phyloP scores from a whole-genome alignment of 2,329 filamentous ascomycete species.

The Pseudocercospora vitis region DNA sequence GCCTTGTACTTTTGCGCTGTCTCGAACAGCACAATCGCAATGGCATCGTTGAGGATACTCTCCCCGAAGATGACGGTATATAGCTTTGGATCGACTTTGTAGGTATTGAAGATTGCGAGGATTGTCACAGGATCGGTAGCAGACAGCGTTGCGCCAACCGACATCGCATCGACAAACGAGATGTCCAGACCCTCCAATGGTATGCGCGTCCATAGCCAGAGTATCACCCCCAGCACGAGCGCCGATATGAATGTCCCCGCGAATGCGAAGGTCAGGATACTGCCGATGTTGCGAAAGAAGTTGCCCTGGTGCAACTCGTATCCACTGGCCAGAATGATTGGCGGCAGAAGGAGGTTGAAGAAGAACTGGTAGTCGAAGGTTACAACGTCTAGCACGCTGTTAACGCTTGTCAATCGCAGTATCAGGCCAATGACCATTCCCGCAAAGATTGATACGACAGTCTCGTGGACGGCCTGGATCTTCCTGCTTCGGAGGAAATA shows the following conservation, averaged over 20 bases:
- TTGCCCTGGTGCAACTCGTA: conserved; percentile 98
- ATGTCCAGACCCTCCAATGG: conserved; percentile 83
- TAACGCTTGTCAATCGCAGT: conserved; percentile 75
- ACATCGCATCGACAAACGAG: conserved; percentile 92
- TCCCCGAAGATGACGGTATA: conserved; percentile 99
- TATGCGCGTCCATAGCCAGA: conserved; percentile 85
- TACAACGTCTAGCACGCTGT: conserved; percentile 84
- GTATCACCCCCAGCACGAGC: conserved; percentile 83
- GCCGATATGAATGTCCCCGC: conserved; percentile 96
- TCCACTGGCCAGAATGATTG: conserved; percentile 94
- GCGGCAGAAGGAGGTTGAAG: conserved; percentile 97
- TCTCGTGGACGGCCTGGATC: conserved; percentile 96
- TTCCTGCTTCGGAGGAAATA: conserved; percentile 96
- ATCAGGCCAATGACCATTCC: conserved; percentile 94
- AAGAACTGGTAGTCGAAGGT: conserved; percentile 99
- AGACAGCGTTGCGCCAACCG: conserved; percentile 91
- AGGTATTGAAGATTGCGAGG: conserved; percentile 96
- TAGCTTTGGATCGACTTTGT: conserved; percentile 97
- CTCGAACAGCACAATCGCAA: conserved; percentile 98
- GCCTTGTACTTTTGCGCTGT: conserved; percentile 91
- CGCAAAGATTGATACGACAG: conserved; percentile 96
- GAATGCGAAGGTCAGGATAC: conserved; percentile 96
- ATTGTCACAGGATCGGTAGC: conserved; percentile 98
- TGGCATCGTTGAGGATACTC: conserved; percentile 95
- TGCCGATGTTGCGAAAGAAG: conserved; percentile 98